Conservation (phyloP, 495 filamentous ascomycete species). For the Hypoxylon crocopeplum region DNA sequence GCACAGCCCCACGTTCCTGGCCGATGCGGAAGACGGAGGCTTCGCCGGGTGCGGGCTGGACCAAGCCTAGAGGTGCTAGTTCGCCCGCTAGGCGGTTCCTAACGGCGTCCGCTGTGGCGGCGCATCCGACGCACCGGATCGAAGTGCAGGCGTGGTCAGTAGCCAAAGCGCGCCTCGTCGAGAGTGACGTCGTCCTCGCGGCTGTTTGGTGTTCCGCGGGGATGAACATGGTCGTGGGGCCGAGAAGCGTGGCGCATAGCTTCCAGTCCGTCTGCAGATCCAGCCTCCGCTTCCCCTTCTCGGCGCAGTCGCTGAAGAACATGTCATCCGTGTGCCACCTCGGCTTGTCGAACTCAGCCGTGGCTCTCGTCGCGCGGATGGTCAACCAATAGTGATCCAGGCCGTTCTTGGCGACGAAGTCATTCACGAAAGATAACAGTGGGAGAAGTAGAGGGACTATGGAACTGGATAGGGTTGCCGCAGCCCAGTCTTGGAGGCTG, state of each 20-base stretch:
- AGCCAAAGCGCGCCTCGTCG: constrained; percentile 18
- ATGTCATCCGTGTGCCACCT: constrained; percentile 48
- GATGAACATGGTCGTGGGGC: constrained; percentile 43
- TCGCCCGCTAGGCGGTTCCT: constrained; percentile 25
- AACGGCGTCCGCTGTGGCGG: constrained; percentile 37
- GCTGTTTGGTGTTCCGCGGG: constrained; percentile 25
- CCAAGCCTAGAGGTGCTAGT: constrained; percentile 17
- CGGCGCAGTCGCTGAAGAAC: constrained; percentile 35
- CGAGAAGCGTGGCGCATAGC: constrained; percentile 44
- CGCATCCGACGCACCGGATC: constrained; percentile 42
- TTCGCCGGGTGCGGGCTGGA: constrained; percentile 25
- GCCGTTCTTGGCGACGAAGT: constrained; percentile 27
- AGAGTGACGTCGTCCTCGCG: constrained; percentile 24
- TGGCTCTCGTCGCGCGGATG: constrained; percentile 43
- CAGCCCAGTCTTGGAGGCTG: constrained; percentile 37
- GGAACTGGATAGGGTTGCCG: constrained; percentile 21
- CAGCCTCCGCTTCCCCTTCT: constrained; percentile 1
- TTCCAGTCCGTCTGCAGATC: constrained; percentile 44
- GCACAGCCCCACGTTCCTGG: constrained; percentile 40
- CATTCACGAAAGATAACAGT: constrained; percentile 36
- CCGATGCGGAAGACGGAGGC: constrained; percentile 39
- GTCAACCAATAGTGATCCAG: constrained; percentile 45
- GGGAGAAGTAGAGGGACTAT: constrained; percentile 34
- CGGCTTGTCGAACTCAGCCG: constrained; percentile 40
- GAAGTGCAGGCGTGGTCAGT: constrained; percentile 38